These are phyloP conservation scores for Penicillium coprophilum DNA, from an alignment of 495 filamentous ascomycete genomes.

Conservation along the genomic window DNA sequence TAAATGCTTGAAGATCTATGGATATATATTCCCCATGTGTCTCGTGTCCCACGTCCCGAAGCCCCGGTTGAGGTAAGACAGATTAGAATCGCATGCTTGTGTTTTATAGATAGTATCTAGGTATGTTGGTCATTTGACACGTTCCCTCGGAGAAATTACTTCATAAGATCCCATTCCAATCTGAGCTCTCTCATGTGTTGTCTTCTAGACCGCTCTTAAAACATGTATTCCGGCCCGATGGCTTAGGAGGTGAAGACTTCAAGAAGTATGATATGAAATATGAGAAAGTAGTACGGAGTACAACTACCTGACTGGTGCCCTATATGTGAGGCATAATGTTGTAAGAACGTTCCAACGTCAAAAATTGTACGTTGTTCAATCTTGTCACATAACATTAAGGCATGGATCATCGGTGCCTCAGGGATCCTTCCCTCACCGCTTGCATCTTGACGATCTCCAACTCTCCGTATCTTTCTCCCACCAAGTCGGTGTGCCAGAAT, in stretches of 20 bases:
- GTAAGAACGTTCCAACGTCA: no score
- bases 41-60: conserved; percentile 6
- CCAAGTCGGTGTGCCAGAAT: conserved; percentile 29
- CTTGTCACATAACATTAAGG: neutral
- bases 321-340: neutral
- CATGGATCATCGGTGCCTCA: neutral
- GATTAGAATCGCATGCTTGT: neutral
- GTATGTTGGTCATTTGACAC: conserved; percentile 5
- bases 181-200: conserved; percentile 13
- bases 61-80: conserved; percentile 6
- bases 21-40: conserved; percentile 11
- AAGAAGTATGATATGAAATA: neutral
- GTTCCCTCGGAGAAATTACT: conserved; percentile 2
- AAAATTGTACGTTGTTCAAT: neutral
- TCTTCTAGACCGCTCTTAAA: conserved; percentile 16
- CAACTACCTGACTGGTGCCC: conserved; percentile 1
- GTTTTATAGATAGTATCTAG: neutral
- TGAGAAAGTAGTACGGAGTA: neutral
- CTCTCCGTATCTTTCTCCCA: conserved; percentile 18
- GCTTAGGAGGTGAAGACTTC: neutral
- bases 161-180: conserved; percentile 1
- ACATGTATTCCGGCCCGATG: conserved; percentile 13
- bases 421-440: conserved; percentile 22
- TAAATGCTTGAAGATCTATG: conserved; percentile 3
- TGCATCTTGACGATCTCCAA: conserved; percentile 17